phyloP scores from a whole-genome alignment of 2,329 filamentous ascomycete genomes.

The Fusarium floridanum region DNA sequence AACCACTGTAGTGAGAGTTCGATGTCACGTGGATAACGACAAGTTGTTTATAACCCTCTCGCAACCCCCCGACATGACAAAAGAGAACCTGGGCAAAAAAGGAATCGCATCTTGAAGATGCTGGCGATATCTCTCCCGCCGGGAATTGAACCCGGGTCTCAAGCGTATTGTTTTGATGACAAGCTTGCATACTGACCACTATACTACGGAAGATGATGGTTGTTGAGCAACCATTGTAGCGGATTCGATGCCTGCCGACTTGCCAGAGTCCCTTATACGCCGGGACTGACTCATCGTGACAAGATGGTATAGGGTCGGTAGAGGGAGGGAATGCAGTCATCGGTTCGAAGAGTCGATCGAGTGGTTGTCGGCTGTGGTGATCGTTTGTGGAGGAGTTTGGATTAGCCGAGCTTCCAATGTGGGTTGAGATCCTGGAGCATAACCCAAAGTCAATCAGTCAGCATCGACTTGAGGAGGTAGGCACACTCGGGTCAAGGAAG shows the following conservation, averaged over 20 bases:
- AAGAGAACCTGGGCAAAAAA: too few species aligned
- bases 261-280: neutral
- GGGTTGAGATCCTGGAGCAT: neutral
- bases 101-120: too few species aligned
- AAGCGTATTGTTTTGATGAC: neutral
- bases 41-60: too few species aligned
- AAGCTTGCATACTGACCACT: neutral
- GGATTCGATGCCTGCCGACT: slow-evolving; percentile 17
- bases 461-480: neutral
- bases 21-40: too few species aligned
- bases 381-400: neutral
- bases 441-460: neutral
- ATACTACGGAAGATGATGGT: slow-evolving; percentile 3
- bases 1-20: too few species aligned
- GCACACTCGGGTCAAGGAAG: neutral
- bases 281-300: too few species aligned
- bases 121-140: too few species aligned
- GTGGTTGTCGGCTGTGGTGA: neutral
- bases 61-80: too few species aligned
- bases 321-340: too few species aligned
- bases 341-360: neutral
- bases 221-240: slow-evolving; percentile 35
- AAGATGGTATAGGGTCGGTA: neutral
- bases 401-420: neutral
- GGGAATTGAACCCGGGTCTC: neutral